Percentiles rank a stretch among this genome's conserved stretches.
phyloP scores from a whole-genome alignment of 2,329 filamentous ascomycete species.

The Cyphellophora attinorum region DNA sequence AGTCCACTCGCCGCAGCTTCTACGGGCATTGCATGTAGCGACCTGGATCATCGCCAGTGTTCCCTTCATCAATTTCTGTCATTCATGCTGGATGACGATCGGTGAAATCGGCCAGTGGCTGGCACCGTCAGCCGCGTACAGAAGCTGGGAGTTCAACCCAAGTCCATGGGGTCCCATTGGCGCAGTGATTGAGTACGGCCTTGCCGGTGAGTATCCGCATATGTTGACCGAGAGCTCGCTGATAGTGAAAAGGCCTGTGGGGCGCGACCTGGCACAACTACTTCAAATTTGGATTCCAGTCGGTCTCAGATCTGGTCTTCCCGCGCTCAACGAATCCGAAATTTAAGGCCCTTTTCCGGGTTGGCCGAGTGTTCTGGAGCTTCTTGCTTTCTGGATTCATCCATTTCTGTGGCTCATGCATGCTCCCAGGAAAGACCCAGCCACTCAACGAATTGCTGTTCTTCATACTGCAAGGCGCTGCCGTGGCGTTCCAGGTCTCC shows the following conservation, averaged over 20 bases:
- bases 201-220: not conserved
- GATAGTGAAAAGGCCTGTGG: no score
- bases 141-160: not conserved
- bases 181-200: not conserved
- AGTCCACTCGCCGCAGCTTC: not conserved
- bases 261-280: not conserved
- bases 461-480: not conserved
- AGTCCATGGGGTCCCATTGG: not conserved
- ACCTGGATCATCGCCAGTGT: not conserved
- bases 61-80: slow-evolving; percentile 1
- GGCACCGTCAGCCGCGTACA: not conserved
- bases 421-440: not conserved
- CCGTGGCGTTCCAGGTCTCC: not conserved
- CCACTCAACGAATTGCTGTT: not conserved
- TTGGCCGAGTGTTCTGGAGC: not conserved
- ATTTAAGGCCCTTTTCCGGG: not conserved
- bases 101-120: not conserved
- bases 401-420: not conserved
- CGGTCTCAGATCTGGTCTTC: not conserved
- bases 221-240: not conserved
- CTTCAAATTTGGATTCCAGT: slow-evolving; percentile 1
- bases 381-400: not conserved
- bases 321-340: slow-evolving; percentile 1
- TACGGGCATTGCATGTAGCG: not conserved
- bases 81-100: not conserved